These are phyloP conservation scores for Aspergillus transmontanensis DNA, from an alignment of 2,329 filamentous ascomycete genomes.

Conservation along the genomic window DNA sequence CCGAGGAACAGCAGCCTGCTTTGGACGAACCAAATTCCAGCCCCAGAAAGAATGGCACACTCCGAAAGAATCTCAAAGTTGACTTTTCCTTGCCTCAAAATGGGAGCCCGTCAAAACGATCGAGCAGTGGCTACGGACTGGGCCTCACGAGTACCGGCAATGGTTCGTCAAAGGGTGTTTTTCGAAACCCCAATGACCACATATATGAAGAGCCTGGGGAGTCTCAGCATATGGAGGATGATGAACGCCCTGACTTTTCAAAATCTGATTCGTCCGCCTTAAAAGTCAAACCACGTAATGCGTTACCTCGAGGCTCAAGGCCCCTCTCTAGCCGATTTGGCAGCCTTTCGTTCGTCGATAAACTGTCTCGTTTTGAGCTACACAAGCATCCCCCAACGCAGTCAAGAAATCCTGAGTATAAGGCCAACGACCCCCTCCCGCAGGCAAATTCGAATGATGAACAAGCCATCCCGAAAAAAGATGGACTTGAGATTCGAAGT, in stretches of 20 bases:
- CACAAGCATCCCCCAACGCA: constrained; percentile 82
- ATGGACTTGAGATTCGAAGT: constrained; percentile 79
- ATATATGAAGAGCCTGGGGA: constrained; percentile 86
- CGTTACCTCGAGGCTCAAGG: constrained; percentile 52
- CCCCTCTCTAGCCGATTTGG: constrained; percentile 46
- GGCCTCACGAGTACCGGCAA: constrained; percentile 37
- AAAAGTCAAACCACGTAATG: constrained; percentile 64
- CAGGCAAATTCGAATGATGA: constrained; percentile 29
- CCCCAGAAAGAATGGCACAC: constrained; percentile 25
- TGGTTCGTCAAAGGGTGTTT: constrained; percentile 52
- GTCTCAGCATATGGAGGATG: constrained; percentile 27
- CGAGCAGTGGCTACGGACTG: constrained; percentile 20
- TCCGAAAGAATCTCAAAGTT: constrained; percentile 42
- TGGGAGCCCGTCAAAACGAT: constrained; percentile 18
- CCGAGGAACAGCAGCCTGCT: constrained; percentile 1
- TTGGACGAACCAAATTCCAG: constrained; percentile 10
- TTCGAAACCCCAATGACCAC: constrained; percentile 61
- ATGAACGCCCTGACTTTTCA: constrained; percentile 28
- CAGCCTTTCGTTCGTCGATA: constrained; percentile 49
- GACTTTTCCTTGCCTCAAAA: constrained; percentile 42
- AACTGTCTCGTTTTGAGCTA: constrained; percentile 67
- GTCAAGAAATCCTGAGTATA: constrained; percentile 80
- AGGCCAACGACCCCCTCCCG: constrained; percentile 59
- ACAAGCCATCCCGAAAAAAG: constrained; percentile 61
- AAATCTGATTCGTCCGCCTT: constrained; percentile 50